phyloP scores from a whole-genome alignment of 139 green algal species.

The Raphidocelis subcapitata region DNA sequence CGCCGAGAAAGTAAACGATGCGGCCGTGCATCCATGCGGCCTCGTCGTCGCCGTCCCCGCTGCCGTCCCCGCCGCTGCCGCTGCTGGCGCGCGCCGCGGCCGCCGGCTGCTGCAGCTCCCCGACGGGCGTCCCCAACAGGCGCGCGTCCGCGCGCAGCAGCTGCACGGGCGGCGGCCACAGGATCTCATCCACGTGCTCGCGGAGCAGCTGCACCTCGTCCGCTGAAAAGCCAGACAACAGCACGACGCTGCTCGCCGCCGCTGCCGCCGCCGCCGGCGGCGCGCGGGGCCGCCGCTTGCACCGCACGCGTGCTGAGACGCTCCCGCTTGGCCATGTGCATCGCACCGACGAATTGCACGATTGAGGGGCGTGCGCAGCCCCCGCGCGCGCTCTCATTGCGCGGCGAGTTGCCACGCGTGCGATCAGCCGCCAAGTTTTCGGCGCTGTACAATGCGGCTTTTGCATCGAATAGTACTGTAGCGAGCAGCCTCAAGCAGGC shows the following conservation, averaged over 20 bases:
- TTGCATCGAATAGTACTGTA: no score
- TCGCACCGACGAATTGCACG: no score
- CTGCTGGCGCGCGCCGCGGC: background rate
- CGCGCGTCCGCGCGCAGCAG: background rate
- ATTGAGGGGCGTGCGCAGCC: no score
- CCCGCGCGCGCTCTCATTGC: no score
- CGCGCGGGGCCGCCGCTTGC: no score
- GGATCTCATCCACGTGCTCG: background rate
- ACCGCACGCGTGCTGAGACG: no score
- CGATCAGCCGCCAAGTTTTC: no score
- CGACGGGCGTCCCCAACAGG: background rate
- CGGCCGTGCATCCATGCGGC: background rate
- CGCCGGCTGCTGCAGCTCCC: background rate
- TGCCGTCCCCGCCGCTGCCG: background rate
- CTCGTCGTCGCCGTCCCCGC: background rate
- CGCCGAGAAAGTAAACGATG: constrained; percentile 27
- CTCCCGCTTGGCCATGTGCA: no score
- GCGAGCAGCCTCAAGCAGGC: no score
- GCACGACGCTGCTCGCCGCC: background rate
- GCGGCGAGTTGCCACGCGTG: no score
- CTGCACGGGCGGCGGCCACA: background rate
- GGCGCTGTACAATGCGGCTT: no score
- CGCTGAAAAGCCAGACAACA: constrained; percentile 19
- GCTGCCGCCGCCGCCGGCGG: no score
- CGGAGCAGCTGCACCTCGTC: constrained; percentile 13